A percentile compares a stretch with the other conserved stretches of the same genome.
Evolutionary conservation across 2,329 filamentous ascomycete genomes (phyloP).

Genomic region (Aureobasidium subglaciale): DNA sequence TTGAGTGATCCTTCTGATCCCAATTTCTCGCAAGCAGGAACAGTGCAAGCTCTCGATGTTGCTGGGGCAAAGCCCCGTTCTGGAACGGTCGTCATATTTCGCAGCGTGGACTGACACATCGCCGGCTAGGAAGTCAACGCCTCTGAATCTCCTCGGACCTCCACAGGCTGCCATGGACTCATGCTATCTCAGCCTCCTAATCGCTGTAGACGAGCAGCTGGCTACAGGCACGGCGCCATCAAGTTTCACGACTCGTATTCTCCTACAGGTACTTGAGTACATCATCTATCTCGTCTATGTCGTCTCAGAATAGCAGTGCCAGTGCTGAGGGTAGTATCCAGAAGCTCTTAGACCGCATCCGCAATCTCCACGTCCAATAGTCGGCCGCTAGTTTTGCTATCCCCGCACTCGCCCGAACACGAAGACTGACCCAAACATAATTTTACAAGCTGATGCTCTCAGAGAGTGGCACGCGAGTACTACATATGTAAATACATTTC

Average conservation of each 20-base stretch:
- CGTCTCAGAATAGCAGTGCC: background rate
- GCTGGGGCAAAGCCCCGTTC: background rate
- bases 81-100: background rate
- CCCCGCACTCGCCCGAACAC: background rate
- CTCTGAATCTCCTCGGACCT: background rate
- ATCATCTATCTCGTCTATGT: too few species aligned
- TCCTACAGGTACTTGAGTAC: background rate
- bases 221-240: background rate
- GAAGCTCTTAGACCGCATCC: background rate
- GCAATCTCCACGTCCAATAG: conserved; percentile 10
- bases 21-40: background rate
- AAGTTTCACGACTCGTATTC: background rate
- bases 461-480: background rate
- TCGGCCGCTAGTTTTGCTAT: background rate
- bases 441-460: background rate
- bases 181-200: background rate
- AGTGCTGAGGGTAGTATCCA: background rate
- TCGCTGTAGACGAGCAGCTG: background rate
- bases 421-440: conserved; percentile 3
- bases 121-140: background rate
- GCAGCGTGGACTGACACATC: background rate
- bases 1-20: background rate
- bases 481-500: background rate
- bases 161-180: background rate
- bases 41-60: background rate